phyloP scores from a whole-genome alignment of 345 rosid species.

The Theobroma cacao region DNA sequence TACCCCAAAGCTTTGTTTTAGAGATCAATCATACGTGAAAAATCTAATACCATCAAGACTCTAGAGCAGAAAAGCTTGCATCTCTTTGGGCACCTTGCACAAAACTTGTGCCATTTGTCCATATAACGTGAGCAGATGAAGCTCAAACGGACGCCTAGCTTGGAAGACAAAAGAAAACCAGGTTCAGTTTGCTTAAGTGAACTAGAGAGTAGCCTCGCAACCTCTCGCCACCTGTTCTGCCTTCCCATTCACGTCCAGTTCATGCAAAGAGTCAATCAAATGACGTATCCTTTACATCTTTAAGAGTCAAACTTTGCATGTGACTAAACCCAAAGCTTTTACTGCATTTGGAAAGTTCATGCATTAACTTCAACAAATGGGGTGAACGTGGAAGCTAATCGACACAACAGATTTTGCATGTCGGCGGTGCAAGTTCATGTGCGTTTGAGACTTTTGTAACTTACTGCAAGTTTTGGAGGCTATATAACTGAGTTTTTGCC shows the following conservation, averaged over 20 bases:
- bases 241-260: too few relatives aligned
- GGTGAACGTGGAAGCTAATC: not conserved
- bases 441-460: too few relatives aligned
- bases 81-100: not conserved
- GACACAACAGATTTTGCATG: not conserved
- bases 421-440: not conserved
- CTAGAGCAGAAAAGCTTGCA: not conserved
- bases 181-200: not conserved
- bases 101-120: not conserved
- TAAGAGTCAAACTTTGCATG: not conserved
- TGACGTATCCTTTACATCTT: not conserved
- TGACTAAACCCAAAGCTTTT: not conserved
- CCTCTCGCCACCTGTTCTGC: too few relatives aligned
- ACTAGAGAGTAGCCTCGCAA: too few relatives aligned
- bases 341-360: not conserved
- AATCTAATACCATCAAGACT: not conserved
- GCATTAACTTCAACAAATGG: not conserved
- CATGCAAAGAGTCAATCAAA: not conserved
- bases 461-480: not conserved
- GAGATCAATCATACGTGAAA: not conserved
- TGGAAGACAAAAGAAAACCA: not conserved
- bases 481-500: not conserved
- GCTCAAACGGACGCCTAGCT: not conserved
- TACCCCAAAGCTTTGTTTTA: not conserved
- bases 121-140: not conserved